Evolutionary conservation across 441 rosid genomes (phyloP).

Genomic region (Gossypium schwendimanii): DNA sequence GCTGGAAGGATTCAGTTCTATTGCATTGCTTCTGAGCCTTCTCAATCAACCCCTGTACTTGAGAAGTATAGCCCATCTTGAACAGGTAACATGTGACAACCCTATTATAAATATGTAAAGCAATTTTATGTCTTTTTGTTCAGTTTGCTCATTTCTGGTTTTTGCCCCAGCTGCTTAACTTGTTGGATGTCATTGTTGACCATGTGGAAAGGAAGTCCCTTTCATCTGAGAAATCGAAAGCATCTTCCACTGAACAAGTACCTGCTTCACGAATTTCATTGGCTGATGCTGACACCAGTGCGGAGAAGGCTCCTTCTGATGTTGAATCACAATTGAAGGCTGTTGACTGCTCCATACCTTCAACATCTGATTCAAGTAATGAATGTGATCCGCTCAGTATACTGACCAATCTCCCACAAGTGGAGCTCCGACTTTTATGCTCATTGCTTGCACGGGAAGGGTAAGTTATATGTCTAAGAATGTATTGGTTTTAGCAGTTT

Average conservation of each 20-base stretch:
- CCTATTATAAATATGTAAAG: background rate
- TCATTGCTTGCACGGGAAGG: conserved; percentile 97
- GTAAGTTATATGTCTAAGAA: conserved; percentile 32
- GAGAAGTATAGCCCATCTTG: conserved; percentile 95
- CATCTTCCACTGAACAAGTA: conserved; percentile 39
- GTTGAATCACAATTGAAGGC: conserved; percentile 34
- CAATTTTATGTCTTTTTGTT: background rate
- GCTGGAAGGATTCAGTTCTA: conserved; percentile 46
- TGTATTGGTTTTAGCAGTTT: background rate
- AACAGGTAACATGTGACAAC: conserved; percentile 65
- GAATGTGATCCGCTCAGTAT: conserved; percentile 55
- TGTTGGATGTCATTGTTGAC: conserved; percentile 82
- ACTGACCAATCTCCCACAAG: conserved; percentile 66
- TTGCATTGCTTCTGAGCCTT: conserved; percentile 80
- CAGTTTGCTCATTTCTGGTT: conserved; percentile 10
- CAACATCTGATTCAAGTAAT: conserved; percentile 38
- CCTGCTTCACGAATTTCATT: conserved; percentile 33
- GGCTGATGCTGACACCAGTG: conserved; percentile 35
- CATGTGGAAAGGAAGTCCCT: conserved; percentile 59
- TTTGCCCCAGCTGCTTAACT: conserved; percentile 72
- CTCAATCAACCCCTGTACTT: conserved; percentile 86
- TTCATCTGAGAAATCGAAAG: conserved; percentile 43
- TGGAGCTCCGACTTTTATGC: conserved; percentile 80
- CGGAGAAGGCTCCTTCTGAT: conserved; percentile 35
- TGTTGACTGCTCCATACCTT: conserved; percentile 36